phyloP scores from a whole-genome alignment of 2,329 filamentous ascomycete species.

The Pestalotiopsis sp. region DNA sequence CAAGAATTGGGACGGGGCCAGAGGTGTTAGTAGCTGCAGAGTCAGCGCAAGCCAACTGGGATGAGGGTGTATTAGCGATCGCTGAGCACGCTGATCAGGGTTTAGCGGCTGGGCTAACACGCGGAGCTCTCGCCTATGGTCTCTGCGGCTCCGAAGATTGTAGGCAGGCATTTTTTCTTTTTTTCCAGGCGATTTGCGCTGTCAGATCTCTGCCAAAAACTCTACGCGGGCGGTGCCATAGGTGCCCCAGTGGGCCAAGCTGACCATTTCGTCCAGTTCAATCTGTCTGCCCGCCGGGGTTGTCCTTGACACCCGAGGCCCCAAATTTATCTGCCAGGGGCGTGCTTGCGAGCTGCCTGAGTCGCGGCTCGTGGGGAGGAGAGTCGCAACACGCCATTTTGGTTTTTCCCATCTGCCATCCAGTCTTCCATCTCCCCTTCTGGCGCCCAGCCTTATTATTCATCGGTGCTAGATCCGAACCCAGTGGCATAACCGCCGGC shows the following conservation, averaged over 20 bases:
- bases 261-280: background rate
- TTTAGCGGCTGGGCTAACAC: slow-evolving; percentile 6
- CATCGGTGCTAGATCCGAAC: background rate
- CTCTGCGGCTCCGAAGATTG: background rate
- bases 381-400: background rate
- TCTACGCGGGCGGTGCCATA: background rate
- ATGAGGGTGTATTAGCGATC: background rate
- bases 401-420: background rate
- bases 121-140: background rate
- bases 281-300: background rate
- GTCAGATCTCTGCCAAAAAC: background rate
- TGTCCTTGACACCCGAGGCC: background rate
- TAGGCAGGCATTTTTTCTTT: background rate
- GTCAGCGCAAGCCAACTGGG: background rate
- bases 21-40: background rate
- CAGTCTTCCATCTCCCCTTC: background rate
- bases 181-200: background rate
- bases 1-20: background rate
- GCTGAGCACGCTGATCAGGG: slow-evolving; percentile 1
- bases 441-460: background rate
- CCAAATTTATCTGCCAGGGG: background rate
- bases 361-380: background rate
- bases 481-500: background rate
- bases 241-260: background rate
- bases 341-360: background rate